These are phyloP conservation scores for Hippophae tibetana DNA, from an alignment of 306 rosid genomes.

Conservation along the genomic window DNA sequence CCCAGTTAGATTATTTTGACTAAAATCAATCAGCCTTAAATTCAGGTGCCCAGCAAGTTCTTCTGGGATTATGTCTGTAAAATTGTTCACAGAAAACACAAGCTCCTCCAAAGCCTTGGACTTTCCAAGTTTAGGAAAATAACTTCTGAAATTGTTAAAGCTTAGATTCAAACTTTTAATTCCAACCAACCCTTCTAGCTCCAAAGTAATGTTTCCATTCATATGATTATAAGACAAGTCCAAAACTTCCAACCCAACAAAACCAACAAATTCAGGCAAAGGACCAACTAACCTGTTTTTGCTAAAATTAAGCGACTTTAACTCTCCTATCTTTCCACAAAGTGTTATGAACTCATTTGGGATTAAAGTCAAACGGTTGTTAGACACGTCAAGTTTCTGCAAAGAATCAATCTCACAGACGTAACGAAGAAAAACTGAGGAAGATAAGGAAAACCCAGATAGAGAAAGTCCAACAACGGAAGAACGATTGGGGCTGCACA, in stretches of 20 bases:
- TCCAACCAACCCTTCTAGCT: slow-evolving; percentile 40
- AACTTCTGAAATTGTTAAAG: slow-evolving; percentile 29
- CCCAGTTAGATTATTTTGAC: slow-evolving; percentile 20
- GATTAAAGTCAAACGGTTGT: slow-evolving; percentile 26
- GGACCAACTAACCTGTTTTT: slow-evolving; percentile 21
- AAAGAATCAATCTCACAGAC: slow-evolving; percentile 52
- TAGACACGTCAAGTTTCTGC: slow-evolving; percentile 51
- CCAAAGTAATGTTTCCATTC: slow-evolving; percentile 16
- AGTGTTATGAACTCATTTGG: slow-evolving; percentile 36
- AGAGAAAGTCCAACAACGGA: slow-evolving; percentile 25
- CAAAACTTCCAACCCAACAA: slow-evolving; percentile 38
- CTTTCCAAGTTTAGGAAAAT: slow-evolving; percentile 48
- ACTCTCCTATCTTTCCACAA: slow-evolving; percentile 42
- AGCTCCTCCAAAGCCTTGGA: slow-evolving; percentile 45
- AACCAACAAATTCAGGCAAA: slow-evolving; percentile 57
- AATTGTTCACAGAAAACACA: slow-evolving; percentile 28
- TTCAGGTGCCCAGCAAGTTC: slow-evolving; percentile 26
- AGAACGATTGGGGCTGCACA: slow-evolving; percentile 29
- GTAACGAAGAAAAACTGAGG: slow-evolving; percentile 31
- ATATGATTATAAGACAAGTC: slow-evolving; percentile 44
- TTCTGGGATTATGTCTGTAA: slow-evolving; percentile 39
- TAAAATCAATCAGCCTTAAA: slow-evolving; percentile 46
- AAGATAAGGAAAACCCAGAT: slow-evolving; percentile 27
- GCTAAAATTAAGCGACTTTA: slow-evolving; percentile 50
- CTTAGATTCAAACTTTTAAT: slow-evolving; percentile 47